Conservation (phyloP, 768 basidiomycete species). For the Tephrocybe sp. region DNA sequence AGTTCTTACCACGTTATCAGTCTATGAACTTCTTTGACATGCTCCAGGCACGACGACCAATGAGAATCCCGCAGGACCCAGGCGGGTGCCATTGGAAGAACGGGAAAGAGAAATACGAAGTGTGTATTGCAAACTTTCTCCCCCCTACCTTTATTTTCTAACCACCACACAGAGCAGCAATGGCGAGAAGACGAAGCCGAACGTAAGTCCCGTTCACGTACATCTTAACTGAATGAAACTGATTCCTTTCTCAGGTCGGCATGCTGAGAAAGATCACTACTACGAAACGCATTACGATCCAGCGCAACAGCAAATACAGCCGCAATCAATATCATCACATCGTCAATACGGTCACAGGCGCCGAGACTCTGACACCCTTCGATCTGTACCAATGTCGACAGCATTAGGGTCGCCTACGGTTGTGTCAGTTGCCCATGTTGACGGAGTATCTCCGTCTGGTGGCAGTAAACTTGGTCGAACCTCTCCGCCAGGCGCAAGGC, state of each 20-base stretch:
- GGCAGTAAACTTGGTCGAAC: conserved; percentile 11
- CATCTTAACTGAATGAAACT: not conserved
- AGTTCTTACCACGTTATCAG: conserved; percentile 15
- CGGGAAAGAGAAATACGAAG: conserved; percentile 29
- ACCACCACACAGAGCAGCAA: conserved; percentile 27
- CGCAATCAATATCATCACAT: conserved; percentile 39
- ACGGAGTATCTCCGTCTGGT: conserved; percentile 14
- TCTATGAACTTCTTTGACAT: not conserved
- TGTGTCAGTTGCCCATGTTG: conserved; percentile 30
- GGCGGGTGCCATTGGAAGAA: conserved; percentile 36
- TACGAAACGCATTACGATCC: conserved; percentile 11
- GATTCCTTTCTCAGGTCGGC: conserved; percentile 8
- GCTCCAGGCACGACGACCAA: conserved; percentile 15
- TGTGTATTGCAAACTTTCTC: not conserved
- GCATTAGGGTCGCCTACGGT: conserved; percentile 53
- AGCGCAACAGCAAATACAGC: conserved; percentile 18
- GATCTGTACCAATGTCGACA: conserved; percentile 38
- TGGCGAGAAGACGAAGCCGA: conserved; percentile 39
- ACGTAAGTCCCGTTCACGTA: conserved; percentile 25
- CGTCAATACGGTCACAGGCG: conserved; percentile 51
- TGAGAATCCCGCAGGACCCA: conserved; percentile 29
- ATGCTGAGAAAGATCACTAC: conserved; percentile 17
- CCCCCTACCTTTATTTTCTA: not conserved
- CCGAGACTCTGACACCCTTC: conserved; percentile 76
- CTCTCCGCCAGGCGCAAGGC: conserved; percentile 14